Conservation (phyloP, 306 rosid species). For the Casuarina glauca region DNA sequence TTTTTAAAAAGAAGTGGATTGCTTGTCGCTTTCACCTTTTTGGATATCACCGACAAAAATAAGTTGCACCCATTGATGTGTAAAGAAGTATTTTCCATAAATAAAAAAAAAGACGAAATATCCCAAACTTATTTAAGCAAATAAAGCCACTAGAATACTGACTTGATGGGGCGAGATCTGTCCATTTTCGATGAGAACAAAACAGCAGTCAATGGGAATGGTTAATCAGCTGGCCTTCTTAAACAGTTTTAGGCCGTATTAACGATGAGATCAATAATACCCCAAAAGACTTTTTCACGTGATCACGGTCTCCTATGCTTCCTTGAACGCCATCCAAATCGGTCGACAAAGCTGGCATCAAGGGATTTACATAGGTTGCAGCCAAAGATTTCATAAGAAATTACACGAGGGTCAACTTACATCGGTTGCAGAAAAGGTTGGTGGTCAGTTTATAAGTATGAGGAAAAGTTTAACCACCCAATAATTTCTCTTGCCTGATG, state of each 20-base stretch:
- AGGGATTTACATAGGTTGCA: no score
- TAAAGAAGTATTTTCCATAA: background rate
- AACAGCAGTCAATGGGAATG: background rate
- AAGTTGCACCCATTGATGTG: background rate
- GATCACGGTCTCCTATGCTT: background rate
- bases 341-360: background rate
- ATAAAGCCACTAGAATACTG: no score
- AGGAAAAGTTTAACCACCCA: no score
- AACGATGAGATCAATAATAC: background rate
- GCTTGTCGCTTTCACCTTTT: background rate
- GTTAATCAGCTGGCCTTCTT: background rate
- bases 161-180: background rate
- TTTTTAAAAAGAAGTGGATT: background rate
- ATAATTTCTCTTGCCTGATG: no score
- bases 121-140: no score
- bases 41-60: background rate
- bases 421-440: no score
- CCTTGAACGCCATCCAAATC: background rate
- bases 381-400: no score
- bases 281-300: background rate
- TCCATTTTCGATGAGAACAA: slow-evolving; percentile 1
- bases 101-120: no score
- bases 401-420: no score
- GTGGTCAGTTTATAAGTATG: no score
- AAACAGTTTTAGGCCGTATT: background rate